phyloP scores from a whole-genome alignment of 495 filamentous ascomycete genomes.

The Pseudoneurospora amorphoporcata region DNA sequence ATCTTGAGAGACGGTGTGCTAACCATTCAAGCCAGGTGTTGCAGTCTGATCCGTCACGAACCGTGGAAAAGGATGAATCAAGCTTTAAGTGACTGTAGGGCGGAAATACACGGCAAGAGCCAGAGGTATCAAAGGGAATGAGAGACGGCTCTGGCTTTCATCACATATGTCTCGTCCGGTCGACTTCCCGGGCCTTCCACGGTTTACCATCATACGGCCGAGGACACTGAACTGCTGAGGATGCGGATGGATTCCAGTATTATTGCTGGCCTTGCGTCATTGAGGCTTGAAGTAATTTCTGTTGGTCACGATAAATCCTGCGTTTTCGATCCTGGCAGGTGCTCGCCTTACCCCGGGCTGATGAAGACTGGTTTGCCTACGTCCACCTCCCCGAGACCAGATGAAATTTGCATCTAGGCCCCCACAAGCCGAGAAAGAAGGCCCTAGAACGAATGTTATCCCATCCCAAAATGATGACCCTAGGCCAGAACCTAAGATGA shows the following conservation, averaged over 20 bases:
- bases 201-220: background rate
- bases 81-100: background rate
- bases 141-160: background rate
- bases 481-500: background rate
- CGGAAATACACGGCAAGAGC: background rate
- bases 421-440: background rate
- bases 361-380: background rate
- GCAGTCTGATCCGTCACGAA: background rate
- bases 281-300: background rate
- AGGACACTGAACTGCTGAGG: background rate
- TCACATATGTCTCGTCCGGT: background rate
- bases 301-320: background rate
- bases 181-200: background rate
- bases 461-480: background rate
- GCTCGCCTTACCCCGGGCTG: background rate
- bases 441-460: background rate
- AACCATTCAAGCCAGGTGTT: background rate
- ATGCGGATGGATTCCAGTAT: background rate
- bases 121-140: background rate
- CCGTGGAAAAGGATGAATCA: background rate
- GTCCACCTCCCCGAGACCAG: background rate
- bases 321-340: background rate
- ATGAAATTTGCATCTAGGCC: background rate
- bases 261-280: background rate
- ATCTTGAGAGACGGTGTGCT: background rate